Percentiles rank a stretch among this genome's conserved stretches.
Conservation (phyloP, 306 rosid species). For the Pueraria montana region DNA sequence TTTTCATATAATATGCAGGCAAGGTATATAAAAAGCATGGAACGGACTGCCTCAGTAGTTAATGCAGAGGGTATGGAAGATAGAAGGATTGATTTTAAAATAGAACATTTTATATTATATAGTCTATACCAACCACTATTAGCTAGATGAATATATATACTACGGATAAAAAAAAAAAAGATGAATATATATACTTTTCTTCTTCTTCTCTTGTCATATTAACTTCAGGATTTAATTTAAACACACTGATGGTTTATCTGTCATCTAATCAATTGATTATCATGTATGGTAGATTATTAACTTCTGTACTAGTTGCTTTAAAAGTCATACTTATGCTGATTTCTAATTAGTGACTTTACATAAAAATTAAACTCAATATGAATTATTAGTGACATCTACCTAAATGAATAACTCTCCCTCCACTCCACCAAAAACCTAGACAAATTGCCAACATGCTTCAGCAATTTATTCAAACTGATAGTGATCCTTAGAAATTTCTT, state of each 20-base stretch:
- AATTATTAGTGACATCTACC: conserved; percentile 29
- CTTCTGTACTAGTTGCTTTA: too few species aligned
- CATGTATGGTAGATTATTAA: too few species aligned
- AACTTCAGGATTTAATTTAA: too few species aligned
- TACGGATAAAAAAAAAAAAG: too few species aligned
- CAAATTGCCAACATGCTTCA: not conserved
- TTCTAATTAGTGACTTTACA: too few species aligned
- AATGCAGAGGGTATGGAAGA: conserved; percentile 41
- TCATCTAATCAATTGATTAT: too few species aligned
- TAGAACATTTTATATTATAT: conserved; percentile 8
- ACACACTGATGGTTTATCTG: too few species aligned
- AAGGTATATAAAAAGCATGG: conserved; percentile 70
- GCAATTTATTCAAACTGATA: not conserved
- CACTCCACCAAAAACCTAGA: too few species aligned
- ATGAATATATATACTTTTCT: not conserved
- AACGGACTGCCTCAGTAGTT: conserved; percentile 62
- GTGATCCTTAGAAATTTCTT: conserved; percentile 2
- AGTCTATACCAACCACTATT: conserved; percentile 14
- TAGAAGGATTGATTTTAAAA: conserved; percentile 20
- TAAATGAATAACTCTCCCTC: not conserved
- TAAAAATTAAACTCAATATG: not conserved
- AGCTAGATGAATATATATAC: too few species aligned
- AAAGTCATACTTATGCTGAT: too few species aligned
- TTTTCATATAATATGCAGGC: conserved; percentile 69
- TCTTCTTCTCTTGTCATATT: too few species aligned